Evolutionary conservation across 2,329 filamentous ascomycete species (phyloP).

Genomic region (Apiospora kogelbergensis): DNA sequence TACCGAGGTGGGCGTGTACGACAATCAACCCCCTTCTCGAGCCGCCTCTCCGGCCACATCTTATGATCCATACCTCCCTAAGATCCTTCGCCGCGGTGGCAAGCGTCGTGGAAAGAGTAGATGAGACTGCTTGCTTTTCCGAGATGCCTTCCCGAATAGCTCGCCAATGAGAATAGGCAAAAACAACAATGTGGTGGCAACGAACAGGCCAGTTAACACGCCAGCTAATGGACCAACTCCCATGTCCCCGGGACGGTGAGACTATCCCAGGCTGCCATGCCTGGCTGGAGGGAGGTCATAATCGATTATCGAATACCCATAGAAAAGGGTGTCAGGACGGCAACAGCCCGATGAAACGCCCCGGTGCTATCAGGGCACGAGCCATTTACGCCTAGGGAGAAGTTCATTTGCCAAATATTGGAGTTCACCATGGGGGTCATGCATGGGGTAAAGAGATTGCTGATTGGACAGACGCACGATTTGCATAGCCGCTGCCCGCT

Average conservation of each 20-base stretch:
- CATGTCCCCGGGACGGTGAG: neutral
- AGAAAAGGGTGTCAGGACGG: neutral
- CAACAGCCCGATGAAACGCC: conserved; percentile 7
- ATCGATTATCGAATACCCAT: neutral
- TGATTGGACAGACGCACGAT: conserved; percentile 32
- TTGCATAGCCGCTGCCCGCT: conserved; percentile 38
- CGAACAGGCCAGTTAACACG: neutral
- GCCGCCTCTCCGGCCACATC: conserved; percentile 6
- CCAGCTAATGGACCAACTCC: neutral
- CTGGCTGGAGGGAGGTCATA: neutral
- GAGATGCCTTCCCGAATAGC: neutral
- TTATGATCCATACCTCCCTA: neutral
- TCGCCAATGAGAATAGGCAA: conserved; percentile 3
- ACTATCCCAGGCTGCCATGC: neutral
- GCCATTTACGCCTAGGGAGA: neutral
- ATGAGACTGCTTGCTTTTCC: neutral
- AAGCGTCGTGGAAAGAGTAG: neutral
- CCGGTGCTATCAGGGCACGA: neutral
- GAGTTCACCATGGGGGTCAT: conserved; percentile 20
- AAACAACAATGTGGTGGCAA: neutral
- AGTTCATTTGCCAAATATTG: conserved; percentile 6
- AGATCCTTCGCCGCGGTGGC: neutral
- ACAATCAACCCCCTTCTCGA: conserved; percentile 5
- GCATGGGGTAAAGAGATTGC: conserved; percentile 27
- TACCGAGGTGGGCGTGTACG: conserved; percentile 3